Conservation (phyloP, 345 rosid species). For the Erodium maritimum region DNA sequence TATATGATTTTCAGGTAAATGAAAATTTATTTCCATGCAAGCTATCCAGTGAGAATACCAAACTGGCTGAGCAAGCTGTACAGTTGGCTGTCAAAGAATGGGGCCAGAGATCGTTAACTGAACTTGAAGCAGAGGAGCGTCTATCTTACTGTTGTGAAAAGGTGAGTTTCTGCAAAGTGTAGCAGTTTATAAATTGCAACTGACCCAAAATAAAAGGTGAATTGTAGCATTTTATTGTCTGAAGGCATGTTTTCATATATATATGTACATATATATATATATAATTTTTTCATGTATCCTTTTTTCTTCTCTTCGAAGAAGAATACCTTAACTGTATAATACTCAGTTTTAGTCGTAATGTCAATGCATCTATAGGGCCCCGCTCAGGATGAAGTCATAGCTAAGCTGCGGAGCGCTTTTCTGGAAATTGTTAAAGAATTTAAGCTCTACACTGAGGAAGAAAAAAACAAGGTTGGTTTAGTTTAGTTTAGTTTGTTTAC, state of each 20-base stretch:
- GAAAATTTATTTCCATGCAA: slow-evolving; percentile 82
- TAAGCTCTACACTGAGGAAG: slow-evolving; percentile 74
- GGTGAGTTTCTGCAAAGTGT: slow-evolving; percentile 29
- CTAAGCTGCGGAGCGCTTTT: slow-evolving; percentile 66
- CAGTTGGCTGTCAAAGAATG: slow-evolving; percentile 61
- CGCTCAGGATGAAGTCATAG: slow-evolving; percentile 80
- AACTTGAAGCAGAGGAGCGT: slow-evolving; percentile 93
- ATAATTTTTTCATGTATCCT: no score
- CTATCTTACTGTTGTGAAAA: slow-evolving; percentile 92
- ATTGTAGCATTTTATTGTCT: no score
- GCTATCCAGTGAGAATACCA: slow-evolving; percentile 47
- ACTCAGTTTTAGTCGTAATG: background rate
- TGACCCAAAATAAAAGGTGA: no score
- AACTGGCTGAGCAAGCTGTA: slow-evolving; percentile 82
- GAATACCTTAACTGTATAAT: no score
- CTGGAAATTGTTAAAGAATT: slow-evolving; percentile 62
- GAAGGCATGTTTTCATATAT: no score
- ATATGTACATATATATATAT: no score
- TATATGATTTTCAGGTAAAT: slow-evolving; percentile 43
- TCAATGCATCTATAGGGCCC: slow-evolving; percentile 48
- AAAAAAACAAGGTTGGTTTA: slow-evolving; percentile 61
- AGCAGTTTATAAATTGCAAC: slow-evolving; percentile 1
- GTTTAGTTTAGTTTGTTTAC: background rate
- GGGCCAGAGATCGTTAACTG: slow-evolving; percentile 81
- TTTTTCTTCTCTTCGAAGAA: background rate